Evolutionary conservation across 768 basidiomycete genomes (phyloP), one percentile per base, ranked within the genome.

Genomic region (Scleroderma bovista): DNA sequence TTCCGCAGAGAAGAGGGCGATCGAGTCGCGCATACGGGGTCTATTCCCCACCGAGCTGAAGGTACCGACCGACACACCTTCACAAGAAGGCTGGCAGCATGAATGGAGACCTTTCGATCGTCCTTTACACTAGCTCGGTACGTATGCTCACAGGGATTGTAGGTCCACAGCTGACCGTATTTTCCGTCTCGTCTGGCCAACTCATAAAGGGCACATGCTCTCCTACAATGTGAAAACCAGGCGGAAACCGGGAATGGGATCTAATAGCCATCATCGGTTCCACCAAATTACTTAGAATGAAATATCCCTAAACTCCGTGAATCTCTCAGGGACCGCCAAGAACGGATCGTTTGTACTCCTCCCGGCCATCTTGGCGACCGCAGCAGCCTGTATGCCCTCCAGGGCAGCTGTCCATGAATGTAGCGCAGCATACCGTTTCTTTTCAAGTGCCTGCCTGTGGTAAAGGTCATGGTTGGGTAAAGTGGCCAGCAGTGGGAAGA

Each of bases 21-120:
- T 86, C 58, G 89, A 94, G 65, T 82, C 87, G 26, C 76, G 88
- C 57, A 75, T 87, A 63, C 81, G 82, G 50, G 88, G 88, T 1
- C 65, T 95, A 33, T 89, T 94, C 69, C 94, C 94, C 52, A 78
- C 94, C 52, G 93, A 97, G 65, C 63, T 91, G 61, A 81, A 83
- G 55, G 76, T 89, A 42, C 93, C 94, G 39, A 81, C 87, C 5
- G 93, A 95, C 61, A 93, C 88, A 7, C 87, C 91, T 2, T 77
- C 86, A 22, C 79, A 78, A 48, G 74, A 76, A 38, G 90, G 91
- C 3, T 95, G 93, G 93, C 81, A 83, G 47, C 86, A 93, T 60
- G 81, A 85, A n/a, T 94, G 85, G 81, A 88, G 77, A 48, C 77
- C 86, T 42, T 80, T 83, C 60, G 68, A 75, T 51, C 73, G 77